Base-by-base conservation (phyloP, 345 rosid species). In the Eutrema heterophyllum region DNA sequence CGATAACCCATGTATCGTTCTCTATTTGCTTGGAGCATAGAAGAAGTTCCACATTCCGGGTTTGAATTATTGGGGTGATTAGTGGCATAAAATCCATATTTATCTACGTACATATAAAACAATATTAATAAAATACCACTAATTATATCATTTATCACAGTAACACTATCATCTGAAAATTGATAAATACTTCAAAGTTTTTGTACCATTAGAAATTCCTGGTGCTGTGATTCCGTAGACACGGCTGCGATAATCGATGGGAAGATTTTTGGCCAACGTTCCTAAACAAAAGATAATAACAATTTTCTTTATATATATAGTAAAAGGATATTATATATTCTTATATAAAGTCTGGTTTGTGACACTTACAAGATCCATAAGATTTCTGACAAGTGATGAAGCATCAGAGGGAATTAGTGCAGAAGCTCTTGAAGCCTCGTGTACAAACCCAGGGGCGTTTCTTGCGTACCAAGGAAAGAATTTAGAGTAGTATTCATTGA, bases 1-100 rank as follows among this genome's bases (percentile, higher is more conserved):
- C 92, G 46, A 88, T 86, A 7, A 82, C 87, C 97, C 97, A 88
- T 27, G 81, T n/a, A 27, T 85, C 82, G 65, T 74, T 81, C 0
- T 79, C 67, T 2, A 79, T 84, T 55, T 79, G 87, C 85, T 79
- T 87, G 71, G 86, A 84, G 67, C 75, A 85, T 44, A 95, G 80
- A 45, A 91, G 27, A 64, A 91, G 80, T 55, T 62, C 82, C 68
- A 84, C 83, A 67, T 80, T 77, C 7, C 91, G 83, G 30, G 64
- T 50, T 16, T 85, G 85, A 51, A 80, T 82, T 52, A 81, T 29
- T 0, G 88, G 90, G 0, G 88, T 79, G 39, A 85, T 76, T 68
- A 85, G 80, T 70, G 82, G 86, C 64, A 69, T 43, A 54, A 87
- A 73, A 56, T 89, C 88, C 16, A 87, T 85, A 16, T 72, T 57